A percentile compares a stretch with the other conserved stretches of the same genome.
Evolutionary conservation across 1,139 yeast genomes (phyloP).

Genomic region (Blastobotrys raffinosifermentans): DNA sequence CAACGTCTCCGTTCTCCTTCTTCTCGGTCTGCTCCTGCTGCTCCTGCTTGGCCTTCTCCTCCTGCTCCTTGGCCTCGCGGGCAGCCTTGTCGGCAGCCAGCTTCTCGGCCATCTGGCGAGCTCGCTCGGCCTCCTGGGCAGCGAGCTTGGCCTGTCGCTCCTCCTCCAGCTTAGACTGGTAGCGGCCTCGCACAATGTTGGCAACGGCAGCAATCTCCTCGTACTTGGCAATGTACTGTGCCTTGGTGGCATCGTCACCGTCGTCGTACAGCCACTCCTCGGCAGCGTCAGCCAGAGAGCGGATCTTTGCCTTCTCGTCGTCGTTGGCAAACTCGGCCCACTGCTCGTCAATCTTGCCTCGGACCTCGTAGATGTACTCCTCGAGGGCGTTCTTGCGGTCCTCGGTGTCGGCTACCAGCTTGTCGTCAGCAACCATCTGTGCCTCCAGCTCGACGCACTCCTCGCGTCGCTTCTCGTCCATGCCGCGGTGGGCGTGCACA

Average conservation of each 20-base stretch:
- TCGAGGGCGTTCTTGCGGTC: slow-evolving; percentile 97
- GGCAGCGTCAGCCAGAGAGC: slow-evolving; percentile 69
- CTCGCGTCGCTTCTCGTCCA: slow-evolving; percentile 54
- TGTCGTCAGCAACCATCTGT: slow-evolving; percentile 81
- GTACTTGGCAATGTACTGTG: slow-evolving; percentile 94
- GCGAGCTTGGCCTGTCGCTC: slow-evolving; percentile 83
- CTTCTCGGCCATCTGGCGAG: slow-evolving; percentile 80
- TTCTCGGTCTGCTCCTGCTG: slow-evolving; percentile 14
- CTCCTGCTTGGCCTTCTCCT: slow-evolving; percentile 19
- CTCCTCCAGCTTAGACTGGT: slow-evolving; percentile 90
- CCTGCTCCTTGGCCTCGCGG: slow-evolving; percentile 27
- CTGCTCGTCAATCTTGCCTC: slow-evolving; percentile 93
- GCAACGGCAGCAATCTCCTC: slow-evolving; percentile 95
- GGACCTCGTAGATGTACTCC: slow-evolving; percentile 95
- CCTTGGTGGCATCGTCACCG: slow-evolving; percentile 94
- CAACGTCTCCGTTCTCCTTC: slow-evolving; percentile 23
- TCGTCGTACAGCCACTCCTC: slow-evolving; percentile 99
- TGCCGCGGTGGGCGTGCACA: slow-evolving; percentile 57
- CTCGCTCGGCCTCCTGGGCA: slow-evolving; percentile 84
- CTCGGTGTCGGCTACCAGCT: slow-evolving; percentile 96
- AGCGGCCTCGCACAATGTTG: slow-evolving; percentile 93
- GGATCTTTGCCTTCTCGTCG: slow-evolving; percentile 78
- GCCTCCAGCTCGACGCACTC: slow-evolving; percentile 73
- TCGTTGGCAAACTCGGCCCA: slow-evolving; percentile 85
- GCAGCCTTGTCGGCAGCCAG: slow-evolving; percentile 71